phyloP scores from a whole-genome alignment of 225 moss, liverwort and hornwort species.

The Sphagnum contortum region DNA sequence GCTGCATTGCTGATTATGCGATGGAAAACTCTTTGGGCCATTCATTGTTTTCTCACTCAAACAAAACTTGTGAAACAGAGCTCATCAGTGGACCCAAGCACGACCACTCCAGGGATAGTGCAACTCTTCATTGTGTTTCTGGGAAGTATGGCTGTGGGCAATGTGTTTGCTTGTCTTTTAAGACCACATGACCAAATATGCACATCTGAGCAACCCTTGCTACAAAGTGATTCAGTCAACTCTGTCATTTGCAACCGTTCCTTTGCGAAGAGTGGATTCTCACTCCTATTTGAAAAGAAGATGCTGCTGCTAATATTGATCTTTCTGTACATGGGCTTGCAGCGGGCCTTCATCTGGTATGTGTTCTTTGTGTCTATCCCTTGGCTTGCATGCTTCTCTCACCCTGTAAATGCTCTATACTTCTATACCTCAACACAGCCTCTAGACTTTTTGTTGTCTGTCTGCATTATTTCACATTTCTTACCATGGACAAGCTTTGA shows the following conservation, averaged over 20 bases:
- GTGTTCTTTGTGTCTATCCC: slow-evolving; percentile 5
- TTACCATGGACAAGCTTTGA: neutral
- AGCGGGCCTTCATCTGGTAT: slow-evolving; percentile 92
- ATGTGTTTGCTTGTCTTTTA: slow-evolving; percentile 46
- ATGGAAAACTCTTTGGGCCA: too few relatives aligned
- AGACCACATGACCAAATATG: slow-evolving; percentile 27
- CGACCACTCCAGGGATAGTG: slow-evolving; percentile 35
- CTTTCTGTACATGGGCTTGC: slow-evolving; percentile 77
- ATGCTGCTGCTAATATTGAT: slow-evolving; percentile 72
- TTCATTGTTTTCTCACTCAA: too few relatives aligned
- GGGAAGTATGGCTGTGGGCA: slow-evolving; percentile 72
- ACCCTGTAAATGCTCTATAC: too few relatives aligned
- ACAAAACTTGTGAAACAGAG: slow-evolving; percentile 14
- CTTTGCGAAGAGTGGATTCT: slow-evolving; percentile 41
- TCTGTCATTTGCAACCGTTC: slow-evolving; percentile 18
- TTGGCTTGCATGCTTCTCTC: too few relatives aligned
- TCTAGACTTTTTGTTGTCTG: too few relatives aligned
- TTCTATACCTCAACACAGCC: too few relatives aligned
- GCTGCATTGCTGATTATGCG: too few relatives aligned
- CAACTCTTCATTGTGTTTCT: slow-evolving; percentile 61
- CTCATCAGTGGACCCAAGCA: slow-evolving; percentile 21
- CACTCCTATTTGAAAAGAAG: slow-evolving; percentile 61
- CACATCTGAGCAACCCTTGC: slow-evolving; percentile 11
- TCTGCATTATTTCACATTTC: too few relatives aligned
- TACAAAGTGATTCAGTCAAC: slow-evolving; percentile 9